Evolutionary conservation across 306 rosid genomes (phyloP), one percentile per base, ranked within the genome.

Genomic region (Medicago ruthenica): DNA sequence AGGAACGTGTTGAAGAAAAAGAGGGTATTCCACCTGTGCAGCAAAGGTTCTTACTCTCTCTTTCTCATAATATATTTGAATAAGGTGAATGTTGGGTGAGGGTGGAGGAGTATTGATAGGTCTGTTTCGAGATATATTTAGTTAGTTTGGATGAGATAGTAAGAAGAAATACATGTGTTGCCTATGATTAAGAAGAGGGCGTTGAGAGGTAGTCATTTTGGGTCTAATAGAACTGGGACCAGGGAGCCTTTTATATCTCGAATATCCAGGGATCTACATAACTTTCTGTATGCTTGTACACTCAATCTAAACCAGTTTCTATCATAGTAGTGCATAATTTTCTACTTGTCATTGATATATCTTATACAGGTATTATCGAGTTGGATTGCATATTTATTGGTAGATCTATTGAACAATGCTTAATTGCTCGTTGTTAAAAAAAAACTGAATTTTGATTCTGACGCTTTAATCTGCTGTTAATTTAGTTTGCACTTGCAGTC

Each of bases 21-120:
- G 99, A 95, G 72, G 99, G 99, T 48, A 95, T 95, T 82, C 99
- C 99, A 64, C 99, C 99, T 4, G 96, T 95, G 80, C 99, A 92
- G 85, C 98, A 95, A 78, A 92, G 99, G 99, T 95, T 44, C 75
- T 73, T 17, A 54, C 48, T 31, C 54, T 20, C 57, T 66, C 5
- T 51, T 37, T 65, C 16, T 66, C 48, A 24, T 24, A 24, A 24
- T 24, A n/a, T n/a, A n/a, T n/a, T n/a, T n/a, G n/a, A n/a, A 18
- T 7, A 20, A 9, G 6, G 31, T 55, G 27, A 8, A 18, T 54
- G 6, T 18, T 54, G 27, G 27, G 27, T 24, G 27, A 0, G 36
- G 36, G 36, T 31, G 6, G 36, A 5, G 36, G 24, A 20, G 61
- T 55, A 55, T 55, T 55, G 31, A 20, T 55, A 20, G 62, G 61